Evolutionary conservation across 768 basidiomycete genomes (phyloP), one percentile per base, ranked within the genome.

Genomic region (Lactarius pseudohatsudake): DNA sequence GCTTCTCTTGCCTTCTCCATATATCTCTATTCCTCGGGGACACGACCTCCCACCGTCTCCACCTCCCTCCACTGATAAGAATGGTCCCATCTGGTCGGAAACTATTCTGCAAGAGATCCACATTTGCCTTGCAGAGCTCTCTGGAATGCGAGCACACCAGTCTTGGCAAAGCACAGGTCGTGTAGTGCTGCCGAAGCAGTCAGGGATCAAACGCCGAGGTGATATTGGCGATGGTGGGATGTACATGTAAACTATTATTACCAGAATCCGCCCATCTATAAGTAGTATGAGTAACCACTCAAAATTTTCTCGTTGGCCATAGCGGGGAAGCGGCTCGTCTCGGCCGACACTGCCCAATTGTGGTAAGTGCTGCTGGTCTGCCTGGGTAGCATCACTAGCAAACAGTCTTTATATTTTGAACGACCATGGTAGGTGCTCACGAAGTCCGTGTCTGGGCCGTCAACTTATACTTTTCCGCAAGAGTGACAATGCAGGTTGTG

Each of bases 401-500:
- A 11, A 8, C 57, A 22, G 8, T n/a, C 32, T 30, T 34, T 30
- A 32, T 13, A 30, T n/a, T 10, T 43, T 36, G 22, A 45, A 45
- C 59, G 20, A 56, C 32, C 57, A 67, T 67, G 66, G 66, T 67
- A 54, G 55, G 66, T 64, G 34, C 40, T 20, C 40, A 30, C 50
- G 26, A 59, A 47, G n/a, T 36, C 32, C 32, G 20, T 32, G 16
- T 66, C 43, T 62, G 18, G 26, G 18, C 16, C 2, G 13, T 38
- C 9, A 38, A 54, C 36, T 69, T 30, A 64, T n/a, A 38, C 6
- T 22, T 22, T 54, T 50, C 34, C 32, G 34, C n/a, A 58, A 83
- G 79, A 82, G 81, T 73, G 84, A 85, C 67, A 85, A 85, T 78
- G 82, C 84, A 77, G 83, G 83, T 79, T 64, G 59, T 64, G 47